Conservation (phyloP, 331 rosid genomes). For the Telfairia occidentalis region DNA sequence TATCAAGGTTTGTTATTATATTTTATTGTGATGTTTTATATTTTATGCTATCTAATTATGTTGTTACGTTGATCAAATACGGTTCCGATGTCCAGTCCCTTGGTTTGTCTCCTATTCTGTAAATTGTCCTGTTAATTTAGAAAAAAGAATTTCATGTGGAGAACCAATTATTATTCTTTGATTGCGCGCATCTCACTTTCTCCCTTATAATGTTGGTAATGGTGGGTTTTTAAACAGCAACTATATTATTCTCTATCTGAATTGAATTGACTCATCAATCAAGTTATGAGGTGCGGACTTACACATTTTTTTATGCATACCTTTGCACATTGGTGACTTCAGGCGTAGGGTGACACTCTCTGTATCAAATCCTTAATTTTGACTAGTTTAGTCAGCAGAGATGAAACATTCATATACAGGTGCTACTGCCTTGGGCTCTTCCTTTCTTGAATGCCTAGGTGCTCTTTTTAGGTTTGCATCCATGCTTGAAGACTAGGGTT, state of each 20-base stretch:
- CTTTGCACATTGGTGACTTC: neutral
- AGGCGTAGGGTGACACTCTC: neutral
- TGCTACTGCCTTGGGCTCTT: neutral
- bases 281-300: neutral
- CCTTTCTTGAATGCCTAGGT: neutral
- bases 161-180: neutral
- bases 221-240: neutral
- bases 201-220: neutral
- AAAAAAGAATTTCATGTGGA: neutral
- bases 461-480: neutral
- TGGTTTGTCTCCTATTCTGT: neutral
- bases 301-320: neutral
- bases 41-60: neutral
- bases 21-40: neutral
- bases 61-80: neutral
- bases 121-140: neutral
- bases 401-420: neutral
- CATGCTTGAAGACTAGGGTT: neutral
- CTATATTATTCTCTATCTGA: neutral
- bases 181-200: neutral
- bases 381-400: neutral
- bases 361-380: neutral
- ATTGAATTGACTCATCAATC: neutral
- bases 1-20: slow-evolving; percentile 47
- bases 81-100: neutral